phyloP scores from a whole-genome alignment of 2,329 filamentous ascomycete genomes.

The Alternaria brassicae region DNA sequence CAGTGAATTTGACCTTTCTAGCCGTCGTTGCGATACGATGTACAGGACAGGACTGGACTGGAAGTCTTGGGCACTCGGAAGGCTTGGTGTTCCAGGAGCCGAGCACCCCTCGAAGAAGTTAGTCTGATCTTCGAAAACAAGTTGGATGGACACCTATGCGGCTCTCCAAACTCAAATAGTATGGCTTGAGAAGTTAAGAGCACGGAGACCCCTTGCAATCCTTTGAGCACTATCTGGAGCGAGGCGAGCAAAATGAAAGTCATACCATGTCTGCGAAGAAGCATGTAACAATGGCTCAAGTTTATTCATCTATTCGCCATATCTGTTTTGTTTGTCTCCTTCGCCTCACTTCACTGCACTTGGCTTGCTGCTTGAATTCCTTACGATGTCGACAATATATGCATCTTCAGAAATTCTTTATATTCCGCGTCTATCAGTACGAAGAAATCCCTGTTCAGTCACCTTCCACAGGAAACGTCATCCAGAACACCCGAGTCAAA shows the following conservation, averaged over 20 bases:
- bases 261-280: neutral
- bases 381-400: neutral
- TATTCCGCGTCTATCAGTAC: constrained; percentile 38
- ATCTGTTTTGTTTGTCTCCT: neutral
- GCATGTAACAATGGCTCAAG: neutral
- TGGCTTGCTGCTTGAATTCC: too few species aligned
- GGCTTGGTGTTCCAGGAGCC: constrained; percentile 9
- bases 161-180: neutral
- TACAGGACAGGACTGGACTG: neutral
- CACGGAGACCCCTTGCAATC: neutral
- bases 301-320: neutral
- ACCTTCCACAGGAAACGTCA: constrained; percentile 9
- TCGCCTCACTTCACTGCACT: too few species aligned
- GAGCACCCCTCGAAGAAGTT: neutral
- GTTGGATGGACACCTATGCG: neutral
- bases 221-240: neutral
- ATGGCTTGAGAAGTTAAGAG: neutral
- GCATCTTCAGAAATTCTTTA: constrained; percentile 23
- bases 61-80: neutral
- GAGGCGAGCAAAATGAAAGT: neutral
- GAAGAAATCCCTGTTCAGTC: constrained; percentile 13
- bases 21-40: neutral
- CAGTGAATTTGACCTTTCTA: neutral
- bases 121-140: neutral
- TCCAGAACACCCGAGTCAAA: constrained; percentile 28